Percentiles rank a stretch among this genome's conserved stretches.
Evolutionary conservation across 768 basidiomycete species (phyloP).

Genomic region (Naematelia aurantialba): DNA sequence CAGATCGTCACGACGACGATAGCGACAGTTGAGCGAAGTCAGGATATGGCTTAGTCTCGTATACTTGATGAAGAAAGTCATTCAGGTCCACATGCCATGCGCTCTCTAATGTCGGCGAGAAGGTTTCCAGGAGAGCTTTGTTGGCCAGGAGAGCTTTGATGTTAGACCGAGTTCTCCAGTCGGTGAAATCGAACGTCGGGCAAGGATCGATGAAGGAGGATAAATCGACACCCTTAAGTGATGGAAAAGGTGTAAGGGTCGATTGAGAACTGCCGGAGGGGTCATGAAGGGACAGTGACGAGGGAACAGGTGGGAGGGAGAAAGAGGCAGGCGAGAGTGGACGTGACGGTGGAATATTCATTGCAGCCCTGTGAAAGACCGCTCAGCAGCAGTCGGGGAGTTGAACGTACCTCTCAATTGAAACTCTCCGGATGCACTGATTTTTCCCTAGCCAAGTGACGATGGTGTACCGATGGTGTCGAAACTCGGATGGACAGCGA

Average conservation of each 20-base stretch:
- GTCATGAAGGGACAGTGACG: neutral
- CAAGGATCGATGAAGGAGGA: neutral
- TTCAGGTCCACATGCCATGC: neutral
- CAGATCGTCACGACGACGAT: too few species aligned
- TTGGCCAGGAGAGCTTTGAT: neutral
- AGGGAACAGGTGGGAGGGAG: neutral
- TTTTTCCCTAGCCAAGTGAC: too few species aligned
- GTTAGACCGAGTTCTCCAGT: neutral
- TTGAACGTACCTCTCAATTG: slow-evolving; percentile 1
- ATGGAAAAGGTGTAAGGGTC: neutral
- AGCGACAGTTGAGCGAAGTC: too few species aligned
- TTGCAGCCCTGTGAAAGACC: too few species aligned
- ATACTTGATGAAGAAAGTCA: neutral
- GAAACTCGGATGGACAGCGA: too few species aligned
- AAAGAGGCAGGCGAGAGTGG: neutral
- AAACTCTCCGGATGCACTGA: too few species aligned
- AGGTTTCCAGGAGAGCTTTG: neutral
- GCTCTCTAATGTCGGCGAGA: neutral
- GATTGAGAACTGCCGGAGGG: neutral
- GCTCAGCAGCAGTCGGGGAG: too few species aligned
- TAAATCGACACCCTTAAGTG: neutral
- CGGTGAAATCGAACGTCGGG: neutral
- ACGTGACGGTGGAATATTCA: neutral
- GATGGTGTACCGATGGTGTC: too few species aligned
- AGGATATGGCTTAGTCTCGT: neutral